Evolutionary conservation across 2,329 filamentous ascomycete species (phyloP), one percentile per base, ranked within the genome.

Genomic region (Pseudopyricularia cyperi): DNA sequence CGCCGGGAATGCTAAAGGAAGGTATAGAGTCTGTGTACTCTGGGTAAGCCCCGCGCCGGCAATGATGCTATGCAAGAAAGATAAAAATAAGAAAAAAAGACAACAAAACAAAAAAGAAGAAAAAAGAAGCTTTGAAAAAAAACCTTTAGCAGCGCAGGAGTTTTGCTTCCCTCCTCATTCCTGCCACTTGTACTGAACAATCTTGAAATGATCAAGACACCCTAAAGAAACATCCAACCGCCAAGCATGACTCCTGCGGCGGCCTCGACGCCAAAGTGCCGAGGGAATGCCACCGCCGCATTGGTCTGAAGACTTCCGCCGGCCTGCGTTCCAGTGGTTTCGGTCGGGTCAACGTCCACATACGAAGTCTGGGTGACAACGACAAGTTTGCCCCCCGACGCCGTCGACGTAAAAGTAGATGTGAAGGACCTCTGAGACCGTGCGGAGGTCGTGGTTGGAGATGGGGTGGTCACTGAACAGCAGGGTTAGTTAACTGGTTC

Each of bases 291-390:
- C 2, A 54, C 55, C 8, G 61, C 62, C 4, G 53, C 55, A 22
- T 62, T 63, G 37, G 61, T 62, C 57, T 68, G 66, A 19, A 68
- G 62, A 22, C 55, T 61, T 19, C 59, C 60, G 32, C 66, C 63
- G 17, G 67, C 65, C 3, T 55, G 65, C 8, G 65, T 62, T 4
- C 66, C 64, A 51, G 48, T 63, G 7, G 60, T 53, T 15, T 57
- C 61, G 3, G 60, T 62, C 3, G 51, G 65, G 17, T 58, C 64
- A 37, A 72, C 69, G 22, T 65, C 68, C 3, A 77, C 73, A 59
- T 66, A 73, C 0, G 72, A 73, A 1, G 74, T 77, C n/a, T 68
- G 68, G 11, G 73, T 76, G 48, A 76, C 62, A 12, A 70, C 66
- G 3, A 68, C 68, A 51, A 71, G 63, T 32, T 65, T 68, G 26